Conservation (phyloP, 2,329 filamentous ascomycete species). For the Fusarium palustre region DNA sequence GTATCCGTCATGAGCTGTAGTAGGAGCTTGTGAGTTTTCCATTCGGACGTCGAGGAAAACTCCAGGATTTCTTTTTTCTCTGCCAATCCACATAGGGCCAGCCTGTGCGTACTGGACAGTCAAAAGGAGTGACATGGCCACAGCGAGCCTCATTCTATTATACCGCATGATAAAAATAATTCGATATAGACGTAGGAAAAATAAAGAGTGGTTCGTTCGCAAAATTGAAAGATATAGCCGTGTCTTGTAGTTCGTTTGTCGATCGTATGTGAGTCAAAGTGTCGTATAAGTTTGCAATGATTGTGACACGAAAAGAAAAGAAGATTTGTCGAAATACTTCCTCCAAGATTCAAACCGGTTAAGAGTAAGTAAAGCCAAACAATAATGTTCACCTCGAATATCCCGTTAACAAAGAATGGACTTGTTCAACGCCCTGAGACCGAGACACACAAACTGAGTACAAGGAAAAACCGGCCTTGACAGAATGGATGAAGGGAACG, state of each 20-base stretch:
- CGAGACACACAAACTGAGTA: conserved; percentile 19
- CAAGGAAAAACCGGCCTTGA: conserved; percentile 23
- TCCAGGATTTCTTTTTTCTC: conserved; percentile 38
- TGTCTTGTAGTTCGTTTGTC: conserved; percentile 22
- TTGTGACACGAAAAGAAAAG: conserved; percentile 10
- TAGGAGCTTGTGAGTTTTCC: conserved; percentile 26
- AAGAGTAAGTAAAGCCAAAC: conserved; percentile 20
- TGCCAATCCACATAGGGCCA: conserved; percentile 52
- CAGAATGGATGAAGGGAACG: conserved; percentile 23
- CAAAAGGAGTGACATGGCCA: conserved; percentile 47
- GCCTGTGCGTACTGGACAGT: conserved; percentile 49
- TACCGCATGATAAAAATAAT: conserved; percentile 39
- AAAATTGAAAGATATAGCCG: conserved; percentile 14
- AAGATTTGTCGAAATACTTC: conserved; percentile 16
- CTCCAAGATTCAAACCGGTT: conserved; percentile 23
- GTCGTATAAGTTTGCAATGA: conserved; percentile 24
- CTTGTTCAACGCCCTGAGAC: conserved; percentile 30
- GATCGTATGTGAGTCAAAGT: conserved; percentile 24
- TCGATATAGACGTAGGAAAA: conserved; percentile 3
- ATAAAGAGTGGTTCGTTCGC: conserved; percentile 13
- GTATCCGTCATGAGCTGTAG: conserved; percentile 35
- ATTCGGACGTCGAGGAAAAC: conserved; percentile 33
- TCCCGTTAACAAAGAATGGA: conserved; percentile 10
- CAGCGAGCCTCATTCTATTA: conserved; percentile 31
- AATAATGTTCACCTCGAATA: conserved; percentile 8